Evolutionary conservation across 2,329 filamentous ascomycete genomes (phyloP).

Genomic region (Sarocladiaceae sp.): DNA sequence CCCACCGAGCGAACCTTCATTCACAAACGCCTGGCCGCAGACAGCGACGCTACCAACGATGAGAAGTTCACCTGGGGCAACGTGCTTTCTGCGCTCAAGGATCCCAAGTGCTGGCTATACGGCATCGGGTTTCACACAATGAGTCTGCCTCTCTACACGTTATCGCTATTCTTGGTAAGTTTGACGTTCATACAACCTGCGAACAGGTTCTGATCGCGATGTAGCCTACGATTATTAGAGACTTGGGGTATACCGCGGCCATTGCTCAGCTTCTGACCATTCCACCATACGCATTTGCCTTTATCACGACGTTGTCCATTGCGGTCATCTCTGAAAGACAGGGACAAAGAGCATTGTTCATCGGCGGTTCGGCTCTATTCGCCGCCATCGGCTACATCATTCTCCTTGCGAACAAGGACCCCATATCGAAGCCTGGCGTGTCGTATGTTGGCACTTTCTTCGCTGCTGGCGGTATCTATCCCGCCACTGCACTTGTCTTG

Average conservation of each 20-base stretch:
- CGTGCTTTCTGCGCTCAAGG: slow-evolving; percentile 58
- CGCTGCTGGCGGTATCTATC: slow-evolving; percentile 64
- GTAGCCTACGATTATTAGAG: slow-evolving; percentile 21
- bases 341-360: slow-evolving; percentile 56
- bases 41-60: slow-evolving; percentile 65
- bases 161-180: slow-evolving; percentile 49
- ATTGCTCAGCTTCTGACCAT: slow-evolving; percentile 56
- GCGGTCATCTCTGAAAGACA: slow-evolving; percentile 58
- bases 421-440: slow-evolving; percentile 44
- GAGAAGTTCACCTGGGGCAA: slow-evolving; percentile 67
- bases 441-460: slow-evolving; percentile 60
- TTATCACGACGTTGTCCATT: slow-evolving; percentile 51
- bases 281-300: slow-evolving; percentile 61
- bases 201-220: slow-evolving; percentile 19
- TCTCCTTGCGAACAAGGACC: slow-evolving; percentile 46
- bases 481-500: slow-evolving; percentile 57
- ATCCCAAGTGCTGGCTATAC: slow-evolving; percentile 71
- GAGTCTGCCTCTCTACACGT: slow-evolving; percentile 56
- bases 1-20: slow-evolving; percentile 53
- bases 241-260: slow-evolving; percentile 49
- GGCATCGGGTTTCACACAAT: slow-evolving; percentile 69
- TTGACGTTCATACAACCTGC: too few species aligned
- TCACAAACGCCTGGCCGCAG: slow-evolving; percentile 57
- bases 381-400: slow-evolving; percentile 60
- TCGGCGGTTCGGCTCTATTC: slow-evolving; percentile 53